Base-by-base conservation (phyloP, 2,329 filamentous ascomycete species). In the Fusarium decemcellulare region DNA sequence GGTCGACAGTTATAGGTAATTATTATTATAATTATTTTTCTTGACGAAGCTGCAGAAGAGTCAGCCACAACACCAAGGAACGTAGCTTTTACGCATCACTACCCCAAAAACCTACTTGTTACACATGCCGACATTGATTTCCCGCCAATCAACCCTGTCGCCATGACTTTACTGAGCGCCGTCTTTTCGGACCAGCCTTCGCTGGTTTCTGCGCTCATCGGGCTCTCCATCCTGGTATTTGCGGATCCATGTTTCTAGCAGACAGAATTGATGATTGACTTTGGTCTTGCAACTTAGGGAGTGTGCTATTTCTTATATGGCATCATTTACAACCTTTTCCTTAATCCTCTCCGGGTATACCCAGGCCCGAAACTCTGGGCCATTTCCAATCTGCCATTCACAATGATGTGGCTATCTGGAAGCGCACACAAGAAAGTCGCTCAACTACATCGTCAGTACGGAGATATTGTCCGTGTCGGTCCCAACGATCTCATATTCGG, bases 271-370 rank as follows among this genome's bases (percentile, higher is more conserved):
- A 15, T 37, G 34, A 15, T 15, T 37, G 14, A 37, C 34, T 15
- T 36, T 15, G 10, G 9, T 15, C 14, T 6, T 37, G 9, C 5
- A 37, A 11, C 14, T 37, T 15, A 37, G 34, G 10, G 9, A 7
- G 34, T 15, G 14, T 15, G 9, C 34, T 37, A 37, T 37, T 29
- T 47, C 10, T 8, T 47, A 8, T 27, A 14, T 12, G 15, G 44
- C 18, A 15, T 59, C 4, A 18, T 37, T 6, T 61, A 56, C 39
- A 56, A 61, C 15, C 5, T 56, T 5, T 52, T 56, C 15, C 11
- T 61, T 4, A 52, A 61, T 16, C 59, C 59, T 3, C 59, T 61
- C 12, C 44, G 52, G 14, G 51, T 52, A 29, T 50, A 56, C 34
- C 59, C 59, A 11, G 59, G 59, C 8, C 59, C 59, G n/a, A 29